phyloP scores from a whole-genome alignment of 306 rosid genomes.

The Canavalia ensiformis region DNA sequence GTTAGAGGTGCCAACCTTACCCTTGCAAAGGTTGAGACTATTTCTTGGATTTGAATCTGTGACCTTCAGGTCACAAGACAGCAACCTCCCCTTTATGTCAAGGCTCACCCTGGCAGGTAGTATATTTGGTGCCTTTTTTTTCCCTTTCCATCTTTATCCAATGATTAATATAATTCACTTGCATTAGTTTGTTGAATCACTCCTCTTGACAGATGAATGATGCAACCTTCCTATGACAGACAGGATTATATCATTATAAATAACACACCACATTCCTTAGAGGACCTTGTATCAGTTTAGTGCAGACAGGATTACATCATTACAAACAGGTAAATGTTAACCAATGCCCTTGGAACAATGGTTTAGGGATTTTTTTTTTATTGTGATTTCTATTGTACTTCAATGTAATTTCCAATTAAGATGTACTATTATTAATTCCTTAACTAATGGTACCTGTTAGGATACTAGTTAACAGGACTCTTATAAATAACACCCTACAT shows the following conservation, averaged over 20 bases:
- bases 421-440: too few species aligned
- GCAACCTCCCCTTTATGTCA: not conserved
- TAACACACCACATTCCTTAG: not conserved
- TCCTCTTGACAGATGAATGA: constrained; percentile 5
- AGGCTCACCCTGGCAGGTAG: not conserved
- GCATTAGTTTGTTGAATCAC: not conserved
- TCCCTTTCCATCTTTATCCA: constrained; percentile 12
- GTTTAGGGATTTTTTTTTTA: too few species aligned
- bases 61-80: not conserved
- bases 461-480: not conserved
- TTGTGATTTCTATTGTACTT: too few species aligned
- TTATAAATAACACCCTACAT: not conserved
- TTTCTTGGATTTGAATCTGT: not conserved
- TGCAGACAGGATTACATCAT: not conserved
- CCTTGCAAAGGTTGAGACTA: not conserved
- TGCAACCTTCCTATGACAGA: constrained; percentile 22
- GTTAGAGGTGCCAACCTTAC: not conserved
- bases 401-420: too few species aligned
- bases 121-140: not conserved
- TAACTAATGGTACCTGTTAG: too few species aligned
- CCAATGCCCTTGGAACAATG: too few species aligned
- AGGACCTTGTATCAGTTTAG: constrained; percentile 13
- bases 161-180: not conserved
- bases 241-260: not conserved
- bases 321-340: too few species aligned